Base-by-base conservation (phyloP, 208 protist genomes). In the Trypanosoma theileri region DNA sequence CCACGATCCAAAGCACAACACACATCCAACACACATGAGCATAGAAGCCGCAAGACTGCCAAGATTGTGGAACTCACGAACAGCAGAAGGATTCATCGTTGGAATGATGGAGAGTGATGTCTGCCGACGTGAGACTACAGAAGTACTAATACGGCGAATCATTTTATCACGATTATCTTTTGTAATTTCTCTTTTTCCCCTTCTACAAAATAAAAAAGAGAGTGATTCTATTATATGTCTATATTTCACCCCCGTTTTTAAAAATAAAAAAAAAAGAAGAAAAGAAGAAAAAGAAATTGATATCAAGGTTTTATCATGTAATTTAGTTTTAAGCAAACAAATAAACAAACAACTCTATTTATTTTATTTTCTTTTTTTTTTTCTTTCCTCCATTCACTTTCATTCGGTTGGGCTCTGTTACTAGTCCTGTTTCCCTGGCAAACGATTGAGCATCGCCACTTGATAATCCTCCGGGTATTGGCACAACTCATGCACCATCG, bases 1-100 rank as follows among this genome's bases (percentile, higher is more conserved):
- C 87, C 86, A 93, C 51, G 80, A 89, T 55, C 74, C 83, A 75
- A 93, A 93, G 77, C 79, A 91, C 19, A 88, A 59, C 70, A 95
- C 83, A 77, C 83, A 91, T 28, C 74, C 79, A n/a, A 63, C 57
- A 56, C 85, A 91, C 75, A 82, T 91, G 50, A 85, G 59, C 57
- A 73, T 70, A 26, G 86, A 92, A 40, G 77, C 82, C 16, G 87
- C 67, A 51, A 95, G 40, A 50, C 77, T 64, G 45, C 83, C 77
- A 19, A 89, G 51, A 69, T 79, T 87, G 59, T 90, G 82, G 50
- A 95, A 92, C 45, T 66, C 60, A 11, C 76, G 63, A 28, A 67
- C 16, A 16, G 56, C 46, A 13, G 51, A 31, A 28, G 4, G 12
- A 24, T 31, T 48, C 16, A 35, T 17, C 46, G 46, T 16, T 24